phyloP scores from a whole-genome alignment of 2,329 filamentous ascomycete genomes.

The Aspergillus caelatus region DNA sequence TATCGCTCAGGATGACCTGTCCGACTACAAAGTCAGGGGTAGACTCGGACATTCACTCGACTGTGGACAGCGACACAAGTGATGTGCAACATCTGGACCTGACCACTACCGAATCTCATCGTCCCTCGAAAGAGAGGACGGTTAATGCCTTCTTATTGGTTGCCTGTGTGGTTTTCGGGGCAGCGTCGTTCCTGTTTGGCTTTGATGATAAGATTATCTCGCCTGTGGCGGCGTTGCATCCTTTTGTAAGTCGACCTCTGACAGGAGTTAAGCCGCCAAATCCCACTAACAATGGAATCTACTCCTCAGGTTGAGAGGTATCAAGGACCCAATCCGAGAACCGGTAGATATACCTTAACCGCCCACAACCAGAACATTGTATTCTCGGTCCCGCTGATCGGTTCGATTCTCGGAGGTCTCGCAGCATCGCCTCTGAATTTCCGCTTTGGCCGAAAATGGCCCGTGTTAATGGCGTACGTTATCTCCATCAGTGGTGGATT shows the following conservation, averaged over 20 bases:
- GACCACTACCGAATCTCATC: neutral
- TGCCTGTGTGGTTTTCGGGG: conserved; percentile 31
- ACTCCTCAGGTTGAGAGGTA: conserved; percentile 29
- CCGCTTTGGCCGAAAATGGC: conserved; percentile 38
- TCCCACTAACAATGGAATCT: neutral
- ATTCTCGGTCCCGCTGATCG: conserved; percentile 40
- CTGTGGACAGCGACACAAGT: neutral
- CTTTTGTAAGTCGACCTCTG: conserved; percentile 28
- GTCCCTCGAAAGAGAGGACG: conserved; percentile 16
- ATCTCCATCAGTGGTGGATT: conserved; percentile 37
- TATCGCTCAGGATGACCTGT: neutral
- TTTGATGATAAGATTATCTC: conserved; percentile 39
- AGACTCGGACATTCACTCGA: neutral
- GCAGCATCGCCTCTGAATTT: conserved; percentile 37
- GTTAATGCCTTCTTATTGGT: conserved; percentile 31
- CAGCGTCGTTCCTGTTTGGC: conserved; percentile 37
- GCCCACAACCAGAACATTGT: conserved; percentile 40
- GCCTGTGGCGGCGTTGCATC: conserved; percentile 30
- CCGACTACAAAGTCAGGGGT: neutral
- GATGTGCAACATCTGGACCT: conserved; percentile 26
- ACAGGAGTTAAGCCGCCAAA: neutral
- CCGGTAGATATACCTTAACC: conserved; percentile 28
- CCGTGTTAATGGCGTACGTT: conserved; percentile 36
- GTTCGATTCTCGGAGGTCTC: conserved; percentile 36
- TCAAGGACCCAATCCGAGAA: conserved; percentile 31